Conservation (phyloP, 345 rosid species). For the Odontarrhena argentea region DNA sequence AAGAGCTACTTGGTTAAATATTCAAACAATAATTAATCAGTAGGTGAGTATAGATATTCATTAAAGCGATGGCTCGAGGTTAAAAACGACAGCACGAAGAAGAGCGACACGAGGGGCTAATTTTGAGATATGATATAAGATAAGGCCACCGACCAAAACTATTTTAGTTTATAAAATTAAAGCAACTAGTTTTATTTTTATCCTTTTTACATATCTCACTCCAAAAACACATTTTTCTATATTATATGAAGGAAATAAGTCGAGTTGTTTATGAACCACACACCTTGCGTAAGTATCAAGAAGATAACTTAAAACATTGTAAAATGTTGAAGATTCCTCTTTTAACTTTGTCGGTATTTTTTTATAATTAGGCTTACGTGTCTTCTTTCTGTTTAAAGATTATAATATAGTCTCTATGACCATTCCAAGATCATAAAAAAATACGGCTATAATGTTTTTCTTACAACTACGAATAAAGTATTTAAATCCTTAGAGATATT, state of each 20-base stretch:
- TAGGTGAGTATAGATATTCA: conserved; percentile 15
- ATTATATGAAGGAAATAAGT: not conserved
- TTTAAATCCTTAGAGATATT: no score
- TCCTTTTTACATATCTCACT: not conserved
- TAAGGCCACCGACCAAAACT: conserved; percentile 41
- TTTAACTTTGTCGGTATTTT: not conserved
- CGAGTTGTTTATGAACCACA: not conserved
- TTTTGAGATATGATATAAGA: conserved; percentile 27
- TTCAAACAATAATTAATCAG: not conserved
- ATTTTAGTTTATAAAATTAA: not conserved
- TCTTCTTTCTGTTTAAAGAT: not conserved
- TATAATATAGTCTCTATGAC: not conserved
- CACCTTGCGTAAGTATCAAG: conserved; percentile 21
- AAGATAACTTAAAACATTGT: conserved; percentile 24
- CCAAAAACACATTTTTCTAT: not conserved
- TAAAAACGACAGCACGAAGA: conserved; percentile 28
- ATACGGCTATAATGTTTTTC: not conserved
- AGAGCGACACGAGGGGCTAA: conserved; percentile 39
- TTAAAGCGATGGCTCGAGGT: conserved; percentile 24
- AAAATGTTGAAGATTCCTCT: conserved; percentile 8
- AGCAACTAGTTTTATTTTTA: not conserved
- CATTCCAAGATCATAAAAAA: conserved; percentile 7
- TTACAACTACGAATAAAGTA: not conserved
- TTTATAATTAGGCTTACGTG: not conserved
- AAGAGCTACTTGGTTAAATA: not conserved